phyloP scores from a whole-genome alignment of 225 moss, liverwort and hornwort species.

The Antitrichia curtipendula region DNA sequence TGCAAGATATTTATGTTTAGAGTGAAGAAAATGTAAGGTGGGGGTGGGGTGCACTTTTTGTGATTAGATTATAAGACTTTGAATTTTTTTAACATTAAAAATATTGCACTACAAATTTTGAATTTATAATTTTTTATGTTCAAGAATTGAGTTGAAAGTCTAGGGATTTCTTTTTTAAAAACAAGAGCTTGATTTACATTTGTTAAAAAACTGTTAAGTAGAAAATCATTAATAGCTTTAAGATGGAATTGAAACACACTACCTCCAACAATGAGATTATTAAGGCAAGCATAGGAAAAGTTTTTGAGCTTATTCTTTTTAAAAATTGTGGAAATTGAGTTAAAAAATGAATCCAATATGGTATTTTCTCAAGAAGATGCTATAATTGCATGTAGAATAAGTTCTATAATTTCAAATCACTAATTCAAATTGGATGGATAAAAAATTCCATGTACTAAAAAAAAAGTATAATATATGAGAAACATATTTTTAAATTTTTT shows the following conservation, averaged over 20 bases:
- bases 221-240: not conserved
- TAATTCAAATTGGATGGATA: not conserved
- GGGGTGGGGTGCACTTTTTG: not conserved
- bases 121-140: not conserved
- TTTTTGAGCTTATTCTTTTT: not conserved
- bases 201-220: not conserved
- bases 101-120: not conserved
- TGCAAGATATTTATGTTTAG: too few species aligned
- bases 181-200: not conserved
- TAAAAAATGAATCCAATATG: not conserved
- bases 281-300: accelerated
- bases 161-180: too few species aligned
- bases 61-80: not conserved
- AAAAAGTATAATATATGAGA: not conserved
- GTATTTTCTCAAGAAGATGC: not conserved
- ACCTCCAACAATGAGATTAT: accelerated
- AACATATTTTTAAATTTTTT: not conserved
- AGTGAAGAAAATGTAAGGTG: too few species aligned
- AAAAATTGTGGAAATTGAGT: not conserved
- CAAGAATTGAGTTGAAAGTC: not conserved
- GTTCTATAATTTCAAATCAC: not conserved
- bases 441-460: not conserved
- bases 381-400: not conserved
- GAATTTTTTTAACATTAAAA: not conserved
- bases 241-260: not conserved